Conservation (phyloP, 768 basidiomycete species). For the Gyrodon lividus region DNA sequence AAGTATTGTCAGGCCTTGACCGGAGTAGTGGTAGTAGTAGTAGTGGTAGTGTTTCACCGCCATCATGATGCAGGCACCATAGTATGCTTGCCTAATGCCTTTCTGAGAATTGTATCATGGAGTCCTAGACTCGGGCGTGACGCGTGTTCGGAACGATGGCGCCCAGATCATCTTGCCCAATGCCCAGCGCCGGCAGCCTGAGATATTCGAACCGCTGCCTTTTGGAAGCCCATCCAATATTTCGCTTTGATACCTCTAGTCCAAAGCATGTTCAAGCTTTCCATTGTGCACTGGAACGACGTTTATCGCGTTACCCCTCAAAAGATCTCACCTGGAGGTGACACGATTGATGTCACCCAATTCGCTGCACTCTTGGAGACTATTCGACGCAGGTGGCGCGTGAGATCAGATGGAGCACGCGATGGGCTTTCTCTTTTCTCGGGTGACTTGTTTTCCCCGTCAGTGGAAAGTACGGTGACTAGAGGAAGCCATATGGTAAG, state of each 20-base stretch:
- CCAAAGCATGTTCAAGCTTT: slow-evolving; percentile 36
- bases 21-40: too few species aligned
- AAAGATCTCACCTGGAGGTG: slow-evolving; percentile 51
- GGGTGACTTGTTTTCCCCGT: slow-evolving; percentile 87
- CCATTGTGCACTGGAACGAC: slow-evolving; percentile 75
- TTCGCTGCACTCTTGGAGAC: slow-evolving; percentile 72
- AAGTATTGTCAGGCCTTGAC: too few species aligned
- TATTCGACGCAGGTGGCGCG: slow-evolving; percentile 57
- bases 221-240: not conserved
- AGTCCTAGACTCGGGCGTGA: too few species aligned
- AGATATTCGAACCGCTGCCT: not conserved
- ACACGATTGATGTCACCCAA: slow-evolving; percentile 84
- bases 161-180: not conserved
- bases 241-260: not conserved
- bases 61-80: too few species aligned
- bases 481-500: slow-evolving; percentile 88
- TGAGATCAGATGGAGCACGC: slow-evolving; percentile 44
- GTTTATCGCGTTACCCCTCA: slow-evolving; percentile 81
- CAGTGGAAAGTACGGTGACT: slow-evolving; percentile 83
- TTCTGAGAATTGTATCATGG: too few species aligned
- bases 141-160: too few species aligned
- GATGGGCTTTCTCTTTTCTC: slow-evolving; percentile 85
- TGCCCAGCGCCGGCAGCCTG: not conserved
- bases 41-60: too few species aligned
- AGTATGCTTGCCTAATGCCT: too few species aligned